These are phyloP conservation scores for Dothidotthia symphoricarpi DNA, from an alignment of 2,329 filamentous ascomycete species.

Conservation along the genomic window DNA sequence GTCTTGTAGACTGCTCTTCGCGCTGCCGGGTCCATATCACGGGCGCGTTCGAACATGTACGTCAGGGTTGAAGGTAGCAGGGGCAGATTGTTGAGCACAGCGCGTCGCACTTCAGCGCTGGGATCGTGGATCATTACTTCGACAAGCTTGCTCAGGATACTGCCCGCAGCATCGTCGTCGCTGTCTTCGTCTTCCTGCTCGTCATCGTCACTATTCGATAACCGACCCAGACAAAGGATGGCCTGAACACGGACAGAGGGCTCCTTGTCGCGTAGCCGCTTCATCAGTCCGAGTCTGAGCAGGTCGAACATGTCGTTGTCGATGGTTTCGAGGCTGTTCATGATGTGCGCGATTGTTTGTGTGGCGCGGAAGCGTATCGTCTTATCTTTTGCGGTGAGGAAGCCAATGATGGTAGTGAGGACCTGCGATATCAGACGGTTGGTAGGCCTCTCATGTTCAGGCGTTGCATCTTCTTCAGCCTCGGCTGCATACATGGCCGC, in stretches of 20 bases:
- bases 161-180: conserved; percentile 63
- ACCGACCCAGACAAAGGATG: conserved; percentile 79
- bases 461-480: conserved; percentile 66
- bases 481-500: conserved; percentile 31
- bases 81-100: conserved; percentile 85
- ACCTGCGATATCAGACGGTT: conserved; percentile 74
- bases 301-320: conserved; percentile 89
- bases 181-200: conserved; percentile 66
- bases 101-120: conserved; percentile 86
- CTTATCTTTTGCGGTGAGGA: conserved; percentile 89
- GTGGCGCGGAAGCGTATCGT: conserved; percentile 85
- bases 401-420: conserved; percentile 68
- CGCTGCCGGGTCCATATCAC: conserved; percentile 83
- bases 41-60: conserved; percentile 83
- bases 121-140: conserved; percentile 91
- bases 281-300: conserved; percentile 74
- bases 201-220: conserved; percentile 69
- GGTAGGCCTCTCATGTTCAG: conserved; percentile 78
- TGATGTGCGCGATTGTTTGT: conserved; percentile 84
- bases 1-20: conserved; percentile 83
- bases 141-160: conserved; percentile 77
- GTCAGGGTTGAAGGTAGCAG: conserved; percentile 78
- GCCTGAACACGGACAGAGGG: conserved; percentile 89
- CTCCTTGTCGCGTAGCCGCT: conserved; percentile 90
- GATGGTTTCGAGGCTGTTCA: conserved; percentile 88